Evolutionary conservation across 73 alveolate species (phyloP), one percentile per base, ranked within the genome.

Genomic region (Breviolum minutum): DNA sequence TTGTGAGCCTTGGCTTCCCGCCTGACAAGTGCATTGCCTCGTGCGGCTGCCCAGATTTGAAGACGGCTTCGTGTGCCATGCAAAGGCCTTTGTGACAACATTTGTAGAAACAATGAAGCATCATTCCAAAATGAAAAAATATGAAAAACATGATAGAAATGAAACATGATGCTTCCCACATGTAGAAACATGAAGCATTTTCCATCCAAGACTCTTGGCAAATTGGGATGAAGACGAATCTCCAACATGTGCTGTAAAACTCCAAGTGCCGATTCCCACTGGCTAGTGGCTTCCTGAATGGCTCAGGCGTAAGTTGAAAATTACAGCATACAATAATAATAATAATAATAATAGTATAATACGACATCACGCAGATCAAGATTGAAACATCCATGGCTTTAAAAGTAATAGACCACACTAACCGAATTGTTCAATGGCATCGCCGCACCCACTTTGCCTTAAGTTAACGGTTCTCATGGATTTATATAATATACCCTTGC

Each of bases 261-360:
- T 24, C 84, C 97, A 80, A 90, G 76, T 3, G 97, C 74, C 14
- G 97, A 87, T 29, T n/a, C 74, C 97, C 97, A 90, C 87, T 90
- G 97, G 80, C 97, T 70, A 26, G 87, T 90, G 40, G 83, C 97
- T 87, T 90, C 97, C 97, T 90, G 97, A 68, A 22, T 22, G 54
- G 54, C 54, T 40, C 54, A 40, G 54, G 54, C 54, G 54, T 40
- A 0, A 40, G 54, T 40, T 40, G 54, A 40, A 40, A 40, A 40
- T 40, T 40, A 40, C 54, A 40, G 54, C 54, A 40, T 40, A 3
- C 54, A 40, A n/a, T n/a, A n/a, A n/a, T n/a, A n/a, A n/a, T n/a
- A n/a, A n/a, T n/a, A n/a, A n/a, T n/a, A n/a, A n/a, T n/a, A n/a
- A n/a, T n/a, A n/a, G n/a, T n/a, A n/a, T n/a, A n/a, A n/a, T 40